These are phyloP conservation scores for Aspergillus persii DNA, from an alignment of 2,329 filamentous ascomycete species.

Conservation along the genomic window DNA sequence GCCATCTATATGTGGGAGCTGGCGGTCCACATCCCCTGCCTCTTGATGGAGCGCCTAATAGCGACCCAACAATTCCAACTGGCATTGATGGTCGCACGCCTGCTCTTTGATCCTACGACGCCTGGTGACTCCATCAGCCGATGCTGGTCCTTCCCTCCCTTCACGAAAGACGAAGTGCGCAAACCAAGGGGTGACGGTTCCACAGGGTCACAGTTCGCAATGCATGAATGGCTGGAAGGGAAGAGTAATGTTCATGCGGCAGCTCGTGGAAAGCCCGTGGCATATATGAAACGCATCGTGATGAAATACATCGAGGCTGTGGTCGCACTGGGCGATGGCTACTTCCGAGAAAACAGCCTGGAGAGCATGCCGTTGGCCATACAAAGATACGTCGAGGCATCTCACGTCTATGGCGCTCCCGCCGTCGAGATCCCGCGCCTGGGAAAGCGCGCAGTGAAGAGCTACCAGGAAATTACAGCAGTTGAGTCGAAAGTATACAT, in stretches of 20 bases:
- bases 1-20: slow-evolving; percentile 3
- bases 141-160: slow-evolving; percentile 2
- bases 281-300: slow-evolving; percentile 1
- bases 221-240: background rate
- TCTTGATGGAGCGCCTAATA: slow-evolving; percentile 2
- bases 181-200: background rate
- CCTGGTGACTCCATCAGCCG: background rate
- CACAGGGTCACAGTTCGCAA: too few relatives aligned
- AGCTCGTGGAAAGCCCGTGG: background rate
- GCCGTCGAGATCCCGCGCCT: background rate
- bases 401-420: background rate
- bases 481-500: background rate
- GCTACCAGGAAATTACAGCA: background rate
- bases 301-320: slow-evolving; percentile 4
- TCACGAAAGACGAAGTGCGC: background rate
- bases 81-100: background rate
- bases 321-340: background rate
- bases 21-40: background rate
- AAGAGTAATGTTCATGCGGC: background rate
- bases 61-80: slow-evolving; percentile 1
- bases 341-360: background rate
- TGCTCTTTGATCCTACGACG: background rate
- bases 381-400: background rate
- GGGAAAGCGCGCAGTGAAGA: background rate
- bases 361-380: background rate